Evolutionary conservation across 164 flowering plant species (phyloP).

Genomic region (Annona squamosa): DNA sequence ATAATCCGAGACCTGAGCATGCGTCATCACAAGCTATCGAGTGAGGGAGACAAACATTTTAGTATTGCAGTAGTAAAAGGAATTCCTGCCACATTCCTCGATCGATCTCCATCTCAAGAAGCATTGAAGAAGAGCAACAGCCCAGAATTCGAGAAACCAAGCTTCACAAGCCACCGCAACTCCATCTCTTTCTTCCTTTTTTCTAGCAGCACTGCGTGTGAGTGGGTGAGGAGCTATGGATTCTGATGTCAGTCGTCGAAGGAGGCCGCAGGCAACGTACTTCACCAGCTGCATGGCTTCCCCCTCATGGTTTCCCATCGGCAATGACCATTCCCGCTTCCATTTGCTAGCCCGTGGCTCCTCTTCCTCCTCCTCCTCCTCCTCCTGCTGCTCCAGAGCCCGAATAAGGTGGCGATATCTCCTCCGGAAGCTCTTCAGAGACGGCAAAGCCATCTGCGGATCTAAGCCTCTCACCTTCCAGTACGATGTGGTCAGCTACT

Average conservation of each 20-base stretch:
- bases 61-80: background rate
- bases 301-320: conserved; percentile 33
- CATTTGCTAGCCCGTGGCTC: background rate
- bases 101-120: background rate
- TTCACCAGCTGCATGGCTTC: conserved; percentile 32
- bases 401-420: conserved; percentile 27
- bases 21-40: background rate
- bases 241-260: conserved; percentile 8
- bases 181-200: too few relatives aligned
- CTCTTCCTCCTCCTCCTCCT: background rate
- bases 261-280: conserved; percentile 20
- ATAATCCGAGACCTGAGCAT: background rate
- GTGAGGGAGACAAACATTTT: background rate
- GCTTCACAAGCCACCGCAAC: background rate
- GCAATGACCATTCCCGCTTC: conserved; percentile 33
- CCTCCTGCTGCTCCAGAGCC: conserved; percentile 1
- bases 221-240: background rate
- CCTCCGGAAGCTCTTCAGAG: conserved; percentile 33
- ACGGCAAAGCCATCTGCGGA: conserved; percentile 31
- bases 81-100: background rate
- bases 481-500: conserved; percentile 59
- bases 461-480: conserved; percentile 34
- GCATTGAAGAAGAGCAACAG: too few relatives aligned
- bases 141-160: background rate
- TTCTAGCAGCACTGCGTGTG: too few relatives aligned